A percentile compares a stretch with the other conserved stretches of the same genome.
Conservation (phyloP, 371 early-diverging fungal genomes). For the Mortierella sp. region DNA sequence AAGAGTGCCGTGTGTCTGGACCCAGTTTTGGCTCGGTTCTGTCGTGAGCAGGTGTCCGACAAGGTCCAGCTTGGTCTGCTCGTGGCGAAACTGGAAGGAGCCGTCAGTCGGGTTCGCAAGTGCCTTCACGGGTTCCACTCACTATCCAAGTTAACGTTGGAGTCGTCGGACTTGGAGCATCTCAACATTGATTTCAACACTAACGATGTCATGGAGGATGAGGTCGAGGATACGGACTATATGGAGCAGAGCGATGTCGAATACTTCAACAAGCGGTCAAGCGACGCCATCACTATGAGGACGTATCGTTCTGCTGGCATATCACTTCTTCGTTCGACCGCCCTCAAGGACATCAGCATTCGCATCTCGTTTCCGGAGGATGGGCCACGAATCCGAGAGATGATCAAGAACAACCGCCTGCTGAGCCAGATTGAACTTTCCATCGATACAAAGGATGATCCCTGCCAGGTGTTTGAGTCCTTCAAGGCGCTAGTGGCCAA, state of each 20-base stretch:
- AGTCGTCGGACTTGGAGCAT: conserved; percentile 27
- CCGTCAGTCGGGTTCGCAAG: conserved; percentile 3
- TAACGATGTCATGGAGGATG: background rate
- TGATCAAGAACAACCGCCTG: conserved; percentile 38
- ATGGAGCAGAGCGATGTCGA: conserved; percentile 9
- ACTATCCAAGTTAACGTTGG: conserved; percentile 30
- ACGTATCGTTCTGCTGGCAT: conserved; percentile 23
- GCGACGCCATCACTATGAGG: conserved; percentile 30
- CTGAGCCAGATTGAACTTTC: conserved; percentile 29
- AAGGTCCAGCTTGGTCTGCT: conserved; percentile 27
- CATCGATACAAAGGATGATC: conserved; percentile 32
- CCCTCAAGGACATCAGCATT: conserved; percentile 39
- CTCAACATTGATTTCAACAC: conserved; percentile 30
- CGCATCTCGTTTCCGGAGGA: conserved; percentile 28
- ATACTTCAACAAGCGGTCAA: conserved; percentile 25
- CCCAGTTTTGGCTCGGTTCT: conserved; percentile 25
- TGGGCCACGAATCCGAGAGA: conserved; percentile 40
- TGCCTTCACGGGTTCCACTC: conserved; percentile 12
- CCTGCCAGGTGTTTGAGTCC: conserved; percentile 45
- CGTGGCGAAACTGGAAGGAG: conserved; percentile 35
- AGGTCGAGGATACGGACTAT: conserved; percentile 12
- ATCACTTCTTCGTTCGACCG: conserved; percentile 17
- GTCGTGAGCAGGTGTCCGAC: conserved; percentile 7
- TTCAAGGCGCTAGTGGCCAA: conserved; percentile 41
- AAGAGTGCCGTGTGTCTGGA: conserved; percentile 22